phyloP scores from a whole-genome alignment of 2,329 filamentous ascomycete species.

The Aspergillus fumigatus region DNA sequence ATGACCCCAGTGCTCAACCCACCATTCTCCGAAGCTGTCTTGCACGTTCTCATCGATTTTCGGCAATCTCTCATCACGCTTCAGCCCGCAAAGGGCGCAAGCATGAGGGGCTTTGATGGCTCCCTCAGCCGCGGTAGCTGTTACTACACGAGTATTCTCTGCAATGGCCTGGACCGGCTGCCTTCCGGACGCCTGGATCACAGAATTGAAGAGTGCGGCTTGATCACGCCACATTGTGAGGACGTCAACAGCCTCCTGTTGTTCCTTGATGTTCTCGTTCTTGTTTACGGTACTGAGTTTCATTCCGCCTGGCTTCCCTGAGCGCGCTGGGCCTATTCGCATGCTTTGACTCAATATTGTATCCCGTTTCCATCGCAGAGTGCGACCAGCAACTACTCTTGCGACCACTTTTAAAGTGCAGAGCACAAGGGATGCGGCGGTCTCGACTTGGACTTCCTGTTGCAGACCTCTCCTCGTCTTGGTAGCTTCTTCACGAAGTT shows the following conservation, averaged over 20 bases:
- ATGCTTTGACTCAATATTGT: slow-evolving; percentile 79
- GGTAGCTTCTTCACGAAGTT: slow-evolving; percentile 62
- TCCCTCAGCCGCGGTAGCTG: slow-evolving; percentile 57
- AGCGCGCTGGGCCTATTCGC: slow-evolving; percentile 71
- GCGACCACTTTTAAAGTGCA: slow-evolving; percentile 55
- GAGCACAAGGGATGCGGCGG: slow-evolving; percentile 22
- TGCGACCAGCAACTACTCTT: slow-evolving; percentile 79
- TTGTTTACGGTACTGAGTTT: slow-evolving; percentile 85
- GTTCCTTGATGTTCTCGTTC: slow-evolving; percentile 74
- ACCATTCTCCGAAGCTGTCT: slow-evolving; percentile 96
- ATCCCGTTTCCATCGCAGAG: slow-evolving; percentile 86
- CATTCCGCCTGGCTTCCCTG: slow-evolving; percentile 74
- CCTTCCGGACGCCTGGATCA: slow-evolving; percentile 39
- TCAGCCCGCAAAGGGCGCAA: slow-evolving; percentile 83
- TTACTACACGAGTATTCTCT: slow-evolving; percentile 64
- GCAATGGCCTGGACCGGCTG: slow-evolving; percentile 63
- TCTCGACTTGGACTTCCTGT: slow-evolving; percentile 24
- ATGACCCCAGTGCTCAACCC: slow-evolving; percentile 85
- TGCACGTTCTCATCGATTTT: slow-evolving; percentile 73
- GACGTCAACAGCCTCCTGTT: slow-evolving; percentile 77
- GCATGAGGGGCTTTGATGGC: slow-evolving; percentile 68
- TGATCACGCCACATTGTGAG: slow-evolving; percentile 70
- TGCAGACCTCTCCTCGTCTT: slow-evolving; percentile 59
- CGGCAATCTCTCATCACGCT: slow-evolving; percentile 74
- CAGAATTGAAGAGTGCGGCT: slow-evolving; percentile 68